These are phyloP conservation scores for Linum trigynum DNA, from an alignment of 345 rosid genomes.

Conservation along the genomic window DNA sequence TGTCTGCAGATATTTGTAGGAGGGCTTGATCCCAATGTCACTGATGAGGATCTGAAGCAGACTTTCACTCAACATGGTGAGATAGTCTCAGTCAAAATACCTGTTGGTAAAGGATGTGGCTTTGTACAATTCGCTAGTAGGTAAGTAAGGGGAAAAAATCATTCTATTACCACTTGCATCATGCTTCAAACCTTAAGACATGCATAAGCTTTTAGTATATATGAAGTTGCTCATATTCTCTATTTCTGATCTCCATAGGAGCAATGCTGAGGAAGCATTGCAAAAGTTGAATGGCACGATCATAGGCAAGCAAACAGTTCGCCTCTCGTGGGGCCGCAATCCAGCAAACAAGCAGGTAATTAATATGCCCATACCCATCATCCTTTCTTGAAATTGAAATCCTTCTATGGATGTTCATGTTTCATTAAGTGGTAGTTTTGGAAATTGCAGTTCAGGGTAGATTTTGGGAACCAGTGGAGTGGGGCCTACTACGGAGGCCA, in stretches of 20 bases:
- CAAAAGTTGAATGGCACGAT: slow-evolving; percentile 54
- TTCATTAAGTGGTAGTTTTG: not conserved
- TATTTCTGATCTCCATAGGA: slow-evolving; percentile 29
- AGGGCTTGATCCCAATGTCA: slow-evolving; percentile 81
- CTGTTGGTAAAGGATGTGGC: slow-evolving; percentile 84
- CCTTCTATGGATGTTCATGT: too few relatives aligned
- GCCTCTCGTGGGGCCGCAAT: slow-evolving; percentile 83
- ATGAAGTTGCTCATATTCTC: not conserved
- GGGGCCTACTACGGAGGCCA: slow-evolving; percentile 76
- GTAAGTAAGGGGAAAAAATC: slow-evolving; percentile 20
- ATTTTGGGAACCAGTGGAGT: slow-evolving; percentile 71
- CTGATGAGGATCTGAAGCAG: slow-evolving; percentile 77
- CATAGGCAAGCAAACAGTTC: slow-evolving; percentile 63
- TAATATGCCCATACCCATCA: slow-evolving; percentile 4
- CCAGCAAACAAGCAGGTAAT: slow-evolving; percentile 71
- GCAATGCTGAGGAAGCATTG: slow-evolving; percentile 85
- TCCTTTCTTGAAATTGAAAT: not conserved
- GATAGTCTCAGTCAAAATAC: slow-evolving; percentile 84
- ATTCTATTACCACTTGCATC: not conserved
- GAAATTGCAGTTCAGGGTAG: slow-evolving; percentile 47
- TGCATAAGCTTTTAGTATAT: not conserved
- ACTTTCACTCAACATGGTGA: slow-evolving; percentile 79
- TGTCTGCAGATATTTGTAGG: slow-evolving; percentile 85
- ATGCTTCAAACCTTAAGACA: not conserved
- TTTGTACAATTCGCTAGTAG: slow-evolving; percentile 86